phyloP scores from a whole-genome alignment of 305 asterid genomes.

The Fraxinus xanthoxyloides region DNA sequence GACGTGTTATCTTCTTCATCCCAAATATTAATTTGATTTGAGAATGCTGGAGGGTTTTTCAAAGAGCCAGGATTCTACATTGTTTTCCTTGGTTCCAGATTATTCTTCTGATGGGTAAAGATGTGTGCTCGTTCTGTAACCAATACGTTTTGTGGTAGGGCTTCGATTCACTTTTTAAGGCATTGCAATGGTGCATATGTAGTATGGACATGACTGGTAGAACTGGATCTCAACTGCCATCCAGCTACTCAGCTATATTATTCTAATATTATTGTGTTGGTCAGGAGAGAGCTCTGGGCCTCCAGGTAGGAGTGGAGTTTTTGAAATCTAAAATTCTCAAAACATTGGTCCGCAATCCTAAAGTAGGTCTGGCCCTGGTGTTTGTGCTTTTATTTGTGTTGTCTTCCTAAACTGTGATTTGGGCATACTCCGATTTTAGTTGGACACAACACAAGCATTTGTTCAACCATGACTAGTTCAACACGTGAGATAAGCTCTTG shows the following conservation, averaged over 20 bases:
- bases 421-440: not conserved
- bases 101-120: not conserved
- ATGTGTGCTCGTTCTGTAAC: not conserved
- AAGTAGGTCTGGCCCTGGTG: not conserved
- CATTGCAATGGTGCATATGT: not conserved
- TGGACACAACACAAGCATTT: not conserved
- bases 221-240: not conserved
- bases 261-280: not conserved
- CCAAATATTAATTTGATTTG: not conserved
- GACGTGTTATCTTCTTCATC: not conserved
- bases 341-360: not conserved
- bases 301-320: not conserved
- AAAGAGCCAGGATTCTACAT: not conserved
- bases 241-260: not conserved
- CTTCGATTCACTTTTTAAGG: not conserved
- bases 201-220: not conserved
- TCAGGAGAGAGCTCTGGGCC: not conserved
- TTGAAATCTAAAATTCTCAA: not conserved
- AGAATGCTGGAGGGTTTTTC: not conserved
- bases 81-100: not conserved
- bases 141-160: not conserved
- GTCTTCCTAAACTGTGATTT: not conserved
- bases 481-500: not conserved
- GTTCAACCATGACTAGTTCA: not conserved
- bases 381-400: not conserved